Percentiles rank a stretch among this genome's conserved stretches.
Evolutionary conservation across 192 early-diverging fungal genomes (phyloP).

Genomic region (Coemansia sp.): DNA sequence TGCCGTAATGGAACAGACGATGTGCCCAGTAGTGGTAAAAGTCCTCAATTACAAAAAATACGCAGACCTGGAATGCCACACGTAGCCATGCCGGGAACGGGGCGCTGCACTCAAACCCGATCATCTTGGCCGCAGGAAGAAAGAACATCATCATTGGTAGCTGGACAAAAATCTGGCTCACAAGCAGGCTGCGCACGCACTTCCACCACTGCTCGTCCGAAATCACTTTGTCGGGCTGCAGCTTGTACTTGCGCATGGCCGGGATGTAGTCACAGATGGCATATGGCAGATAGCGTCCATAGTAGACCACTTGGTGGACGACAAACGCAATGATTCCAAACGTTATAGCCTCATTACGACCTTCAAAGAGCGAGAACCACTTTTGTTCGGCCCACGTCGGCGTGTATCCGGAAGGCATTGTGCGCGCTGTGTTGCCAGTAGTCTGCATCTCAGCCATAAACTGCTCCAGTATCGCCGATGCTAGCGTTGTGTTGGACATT

Average conservation of each 20-base stretch:
- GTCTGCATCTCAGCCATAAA: constrained; percentile 28
- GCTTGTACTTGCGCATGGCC: constrained; percentile 65
- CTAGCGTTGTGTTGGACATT: constrained; percentile 9
- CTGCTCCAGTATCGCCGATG: constrained; percentile 22
- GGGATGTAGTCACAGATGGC: constrained; percentile 83
- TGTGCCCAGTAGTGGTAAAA: constrained; percentile 74
- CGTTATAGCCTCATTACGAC: constrained; percentile 64
- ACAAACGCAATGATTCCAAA: constrained; percentile 73
- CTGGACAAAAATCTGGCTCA: constrained; percentile 65
- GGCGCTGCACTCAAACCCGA: constrained; percentile 66
- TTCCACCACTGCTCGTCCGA: constrained; percentile 59
- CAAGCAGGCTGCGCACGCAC: constrained; percentile 59
- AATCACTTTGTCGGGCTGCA: constrained; percentile 64
- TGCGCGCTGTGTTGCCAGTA: constrained; percentile 12
- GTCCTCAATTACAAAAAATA: constrained; percentile 69
- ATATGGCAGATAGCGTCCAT: constrained; percentile 82
- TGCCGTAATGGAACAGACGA: constrained; percentile 64
- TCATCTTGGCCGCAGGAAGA: constrained; percentile 58
- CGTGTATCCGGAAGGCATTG: constrained; percentile 18
- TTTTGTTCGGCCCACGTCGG: constrained; percentile 55
- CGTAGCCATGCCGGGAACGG: constrained; percentile 62
- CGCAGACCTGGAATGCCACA: constrained; percentile 53
- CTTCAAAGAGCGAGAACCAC: constrained; percentile 67
- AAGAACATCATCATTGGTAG: constrained; percentile 69
- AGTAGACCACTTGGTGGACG: constrained; percentile 89